Evolutionary conservation across 108 stramenopile genomes (phyloP).

Genomic region (Bacterosira constricta): DNA sequence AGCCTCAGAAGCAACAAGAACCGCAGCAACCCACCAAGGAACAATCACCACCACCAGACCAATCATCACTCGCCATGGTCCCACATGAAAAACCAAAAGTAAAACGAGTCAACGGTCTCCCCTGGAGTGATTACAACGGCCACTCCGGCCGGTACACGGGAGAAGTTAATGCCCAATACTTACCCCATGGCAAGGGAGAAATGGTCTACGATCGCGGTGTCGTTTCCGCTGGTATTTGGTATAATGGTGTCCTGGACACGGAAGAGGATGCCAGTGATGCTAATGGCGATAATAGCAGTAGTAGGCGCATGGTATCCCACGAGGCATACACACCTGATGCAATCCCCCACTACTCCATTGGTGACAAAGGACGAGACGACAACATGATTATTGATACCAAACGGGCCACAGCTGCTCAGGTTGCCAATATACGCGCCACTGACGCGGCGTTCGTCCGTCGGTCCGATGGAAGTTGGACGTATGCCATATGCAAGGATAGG

Average conservation of each 20-base stretch:
- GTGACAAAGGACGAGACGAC: slow-evolving; percentile 42
- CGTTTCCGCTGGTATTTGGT: slow-evolving; percentile 46
- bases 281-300: background rate
- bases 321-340: slow-evolving; percentile 16
- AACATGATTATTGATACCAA: slow-evolving; percentile 45
- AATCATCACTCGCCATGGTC: slow-evolving; percentile 10
- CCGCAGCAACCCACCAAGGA: background rate
- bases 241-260: slow-evolving; percentile 49
- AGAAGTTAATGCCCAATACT: slow-evolving; percentile 38
- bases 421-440: slow-evolving; percentile 12
- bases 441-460: slow-evolving; percentile 49
- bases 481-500: slow-evolving; percentile 37
- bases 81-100: slow-evolving; percentile 3
- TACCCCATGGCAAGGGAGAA: slow-evolving; percentile 37
- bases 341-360: slow-evolving; percentile 23
- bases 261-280: slow-evolving; percentile 2
- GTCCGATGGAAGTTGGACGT: slow-evolving; percentile 50
- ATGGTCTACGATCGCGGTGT: slow-evolving; percentile 46
- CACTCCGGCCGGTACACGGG: slow-evolving; percentile 46
- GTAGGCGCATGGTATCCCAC: background rate
- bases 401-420: slow-evolving; percentile 23
- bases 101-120: slow-evolving; percentile 48
- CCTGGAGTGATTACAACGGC: slow-evolving; percentile 52
- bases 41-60: background rate
- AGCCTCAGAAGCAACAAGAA: background rate